Evolutionary conservation across 2,329 filamentous ascomycete species (phyloP), one percentile per base, ranked within the genome.

Genomic region (Corinectria fuckeliana): DNA sequence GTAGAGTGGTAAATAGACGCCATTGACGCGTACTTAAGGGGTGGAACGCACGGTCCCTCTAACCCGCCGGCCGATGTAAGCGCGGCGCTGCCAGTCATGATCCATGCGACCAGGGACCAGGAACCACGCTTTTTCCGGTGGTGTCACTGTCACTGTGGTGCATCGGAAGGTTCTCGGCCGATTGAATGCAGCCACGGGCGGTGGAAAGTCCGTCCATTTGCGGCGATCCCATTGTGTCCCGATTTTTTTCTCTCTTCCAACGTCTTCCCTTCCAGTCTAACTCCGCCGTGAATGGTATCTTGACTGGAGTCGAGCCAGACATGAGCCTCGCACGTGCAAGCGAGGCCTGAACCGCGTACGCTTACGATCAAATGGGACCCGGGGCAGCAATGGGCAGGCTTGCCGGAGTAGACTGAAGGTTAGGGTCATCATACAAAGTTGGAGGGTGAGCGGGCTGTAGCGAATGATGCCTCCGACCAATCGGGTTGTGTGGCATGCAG

Each of bases 121-220:
- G 20, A 45, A 50, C 45, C 21, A 50, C 16, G 41, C 18, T 48
- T 36, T 20, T 36, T 30, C 34, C 32, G 58, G 55, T 68, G 63
- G 65, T 59, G 58, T 66, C 57, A 68, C 55, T 60, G 18, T 21
- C 8, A 28, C n/a, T 44, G 50, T 38, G 61, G 52, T 54, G 50
- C 34, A 64, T 68, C 65, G 36, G 57, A 69, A 65, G 63, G 53
- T 67, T 67, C 34, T 50, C 20, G 32, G 16, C 34, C 21, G 23
- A 48, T 39, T 21, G 48, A n/a, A 51, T 48, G 55, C 41, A 28
- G 55, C 42, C 53, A 30, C 36, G 26, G 25, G 38, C 36, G 20
- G 25, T 25, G n/a, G 9, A 23, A 20, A 53, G 14, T 20, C 30
- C 30, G 30, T 21, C 21, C 21, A 34, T 28, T 36, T 52, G 32